Evolutionary conservation across 1,139 yeast genomes (phyloP), one percentile per base, ranked within the genome.

Genomic region (Candida tunisiensis): DNA sequence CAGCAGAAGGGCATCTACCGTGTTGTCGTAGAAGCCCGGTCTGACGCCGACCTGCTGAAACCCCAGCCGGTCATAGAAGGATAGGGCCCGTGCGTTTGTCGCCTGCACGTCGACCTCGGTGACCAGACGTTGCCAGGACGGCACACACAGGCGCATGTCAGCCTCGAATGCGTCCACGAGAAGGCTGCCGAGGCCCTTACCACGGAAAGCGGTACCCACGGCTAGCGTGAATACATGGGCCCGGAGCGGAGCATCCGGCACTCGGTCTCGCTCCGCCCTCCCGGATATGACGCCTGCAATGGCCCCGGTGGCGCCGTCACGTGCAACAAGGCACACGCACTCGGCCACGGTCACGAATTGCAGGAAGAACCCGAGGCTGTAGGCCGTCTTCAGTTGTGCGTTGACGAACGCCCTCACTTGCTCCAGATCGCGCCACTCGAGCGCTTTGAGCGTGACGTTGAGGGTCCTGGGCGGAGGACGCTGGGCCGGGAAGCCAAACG

Each of bases 271-370:
- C 20, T 31, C 37, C 11, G 37, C 20, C 18, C 30, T 27, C n/a
- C 43, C 43, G 6, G 41, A 28, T 13, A 38, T 32, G 11, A 30
- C 40, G 4, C 40, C 42, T 2, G 35, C 25, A 11, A 37, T 29
- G 12, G 25, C 26, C 15, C 24, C 19, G 2, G 32, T 20, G 18
- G 23, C 21, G 21, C 25, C 25, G 25, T 15, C 18, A 31, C 23
- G 24, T 35, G 31, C 15, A 37, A n/a, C n/a, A n/a, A n/a, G 30
- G 25, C 36, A 34, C 26, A 32, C 27, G 16, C 30, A 22, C 26
- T 34, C 29, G 12, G 26, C 18, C n/a, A 27, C 26, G 23, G 30
- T 32, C 16, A 39, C 30, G 29, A 38, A 40, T 27, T 39, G 44
- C n/a, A 39, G 30, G 15, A 38, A 40, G 25, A 40, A 40, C 13